phyloP scores from a whole-genome alignment of 345 rosid species.

The Eucalyptus sp. region DNA sequence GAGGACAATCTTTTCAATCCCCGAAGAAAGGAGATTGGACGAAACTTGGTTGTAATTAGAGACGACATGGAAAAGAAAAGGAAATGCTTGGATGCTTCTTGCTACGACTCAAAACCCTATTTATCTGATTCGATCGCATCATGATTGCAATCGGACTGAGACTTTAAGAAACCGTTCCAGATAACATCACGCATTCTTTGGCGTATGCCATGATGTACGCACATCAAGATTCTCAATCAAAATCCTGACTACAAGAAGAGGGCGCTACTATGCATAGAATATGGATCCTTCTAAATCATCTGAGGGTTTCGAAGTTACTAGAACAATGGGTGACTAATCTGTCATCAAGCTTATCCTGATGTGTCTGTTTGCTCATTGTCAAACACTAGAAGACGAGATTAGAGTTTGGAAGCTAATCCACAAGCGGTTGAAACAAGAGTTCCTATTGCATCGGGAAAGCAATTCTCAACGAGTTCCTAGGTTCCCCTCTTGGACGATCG shows the following conservation, averaged over 20 bases:
- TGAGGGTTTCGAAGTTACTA: not conserved
- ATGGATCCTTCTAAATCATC: not conserved
- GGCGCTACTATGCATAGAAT: not conserved
- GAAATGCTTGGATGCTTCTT: not conserved
- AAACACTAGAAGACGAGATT: not conserved
- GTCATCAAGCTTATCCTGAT: not conserved
- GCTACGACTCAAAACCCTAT: not conserved
- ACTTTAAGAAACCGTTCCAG: not conserved
- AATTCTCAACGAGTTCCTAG: not conserved
- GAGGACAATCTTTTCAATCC: not conserved
- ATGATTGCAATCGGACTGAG: not conserved
- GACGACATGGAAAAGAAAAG: not conserved
- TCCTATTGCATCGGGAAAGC: not conserved
- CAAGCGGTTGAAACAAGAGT: not conserved
- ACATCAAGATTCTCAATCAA: not conserved
- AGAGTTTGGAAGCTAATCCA: not conserved
- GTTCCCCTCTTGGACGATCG: not conserved
- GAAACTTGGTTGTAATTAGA: not conserved
- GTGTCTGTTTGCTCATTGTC: not conserved
- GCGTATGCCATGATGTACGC: not conserved
- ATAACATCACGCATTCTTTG: not conserved
- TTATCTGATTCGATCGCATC: not conserved
- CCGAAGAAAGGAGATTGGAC: not conserved
- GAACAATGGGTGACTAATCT: not conserved
- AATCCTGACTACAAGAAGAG: not conserved